A percentile compares a stretch with the other conserved stretches of the same genome.
Evolutionary conservation across 2,329 filamentous ascomycete genomes (phyloP).

Genomic region (Penicillium carneum): DNA sequence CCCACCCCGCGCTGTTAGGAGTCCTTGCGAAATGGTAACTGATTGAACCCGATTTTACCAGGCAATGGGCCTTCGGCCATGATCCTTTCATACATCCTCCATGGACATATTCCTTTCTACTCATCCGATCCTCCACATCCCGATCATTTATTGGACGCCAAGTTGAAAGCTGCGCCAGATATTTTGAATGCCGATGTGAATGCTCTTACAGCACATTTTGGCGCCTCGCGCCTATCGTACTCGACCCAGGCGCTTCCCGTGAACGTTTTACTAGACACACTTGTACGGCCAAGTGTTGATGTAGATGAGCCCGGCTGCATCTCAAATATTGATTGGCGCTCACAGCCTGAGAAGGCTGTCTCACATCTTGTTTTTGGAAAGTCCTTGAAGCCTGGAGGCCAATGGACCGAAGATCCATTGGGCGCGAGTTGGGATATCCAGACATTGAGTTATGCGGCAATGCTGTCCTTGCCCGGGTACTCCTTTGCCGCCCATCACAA

Average conservation of each 20-base stretch:
- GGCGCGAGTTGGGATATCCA: slow-evolving; percentile 64
- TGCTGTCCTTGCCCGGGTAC: slow-evolving; percentile 67
- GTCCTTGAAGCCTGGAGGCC: slow-evolving; percentile 60
- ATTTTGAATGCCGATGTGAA: slow-evolving; percentile 59
- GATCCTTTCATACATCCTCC: slow-evolving; percentile 68
- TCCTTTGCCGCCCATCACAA: slow-evolving; percentile 63
- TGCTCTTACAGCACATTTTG: slow-evolving; percentile 64
- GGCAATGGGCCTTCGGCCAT: slow-evolving; percentile 69
- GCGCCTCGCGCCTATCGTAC: slow-evolving; percentile 64
- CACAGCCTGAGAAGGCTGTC: slow-evolving; percentile 59
- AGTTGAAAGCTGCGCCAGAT: slow-evolving; percentile 57
- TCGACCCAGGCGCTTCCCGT: slow-evolving; percentile 67
- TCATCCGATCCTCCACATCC: slow-evolving; percentile 60
- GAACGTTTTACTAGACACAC: slow-evolving; percentile 66
- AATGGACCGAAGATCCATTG: slow-evolving; percentile 65
- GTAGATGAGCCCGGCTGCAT: slow-evolving; percentile 60
- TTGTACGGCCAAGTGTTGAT: slow-evolving; percentile 66
- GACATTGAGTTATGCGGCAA: slow-evolving; percentile 67
- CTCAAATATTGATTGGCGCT: slow-evolving; percentile 63
- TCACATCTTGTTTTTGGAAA: slow-evolving; percentile 64
- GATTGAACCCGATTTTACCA: slow-evolving; percentile 36
- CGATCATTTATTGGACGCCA: slow-evolving; percentile 63
- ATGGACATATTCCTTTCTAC: slow-evolving; percentile 67
- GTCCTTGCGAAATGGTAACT: not conserved
- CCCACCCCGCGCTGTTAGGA: not conserved